Percentiles rank a stretch among this genome's conserved stretches.
These are phyloP conservation scores for Dunaliella salina DNA, from an alignment of 163 green algal species.

Conservation along the genomic window DNA sequence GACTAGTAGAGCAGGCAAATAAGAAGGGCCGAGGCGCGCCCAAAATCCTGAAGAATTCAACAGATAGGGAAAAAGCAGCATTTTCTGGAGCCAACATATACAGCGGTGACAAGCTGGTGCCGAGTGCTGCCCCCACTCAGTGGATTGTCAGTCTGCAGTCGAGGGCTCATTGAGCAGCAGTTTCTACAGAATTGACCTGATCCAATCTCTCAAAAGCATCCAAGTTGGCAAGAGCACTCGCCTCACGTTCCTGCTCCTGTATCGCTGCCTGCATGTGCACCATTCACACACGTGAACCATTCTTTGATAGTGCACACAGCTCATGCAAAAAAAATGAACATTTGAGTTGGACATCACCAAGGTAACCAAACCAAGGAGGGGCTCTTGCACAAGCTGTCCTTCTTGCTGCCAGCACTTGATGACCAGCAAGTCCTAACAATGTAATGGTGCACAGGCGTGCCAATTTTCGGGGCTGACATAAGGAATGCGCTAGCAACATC, in stretches of 20 bases:
- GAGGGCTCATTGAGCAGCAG: too few species aligned
- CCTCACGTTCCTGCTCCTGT: slow-evolving; percentile 69
- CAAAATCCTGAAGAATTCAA: too few species aligned
- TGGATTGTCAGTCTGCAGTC: too few species aligned
- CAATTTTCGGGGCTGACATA: too few species aligned
- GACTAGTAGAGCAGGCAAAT: too few species aligned
- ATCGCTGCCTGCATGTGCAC: slow-evolving; percentile 42
- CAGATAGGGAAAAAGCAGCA: too few species aligned
- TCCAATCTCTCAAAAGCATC: neutral
- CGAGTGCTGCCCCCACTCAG: too few species aligned
- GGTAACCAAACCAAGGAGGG: neutral
- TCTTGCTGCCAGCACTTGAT: neutral
- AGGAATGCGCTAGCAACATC: too few species aligned
- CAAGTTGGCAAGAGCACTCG: slow-evolving; percentile 37
- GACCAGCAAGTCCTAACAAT: neutral
- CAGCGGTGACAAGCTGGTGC: too few species aligned
- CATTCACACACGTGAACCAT: neutral
- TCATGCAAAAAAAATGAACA: neutral
- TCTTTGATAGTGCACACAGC: neutral
- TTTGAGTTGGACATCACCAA: neutral
- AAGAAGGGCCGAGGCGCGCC: too few species aligned
- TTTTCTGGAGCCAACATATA: too few species aligned
- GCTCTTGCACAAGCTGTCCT: neutral
- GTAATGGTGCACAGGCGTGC: too few species aligned
- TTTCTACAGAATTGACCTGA: neutral